Evolutionary conservation across 176 grass and related monocot species (phyloP), one percentile per base, ranked within the genome.

Genomic region (Microstegium vimineum): DNA sequence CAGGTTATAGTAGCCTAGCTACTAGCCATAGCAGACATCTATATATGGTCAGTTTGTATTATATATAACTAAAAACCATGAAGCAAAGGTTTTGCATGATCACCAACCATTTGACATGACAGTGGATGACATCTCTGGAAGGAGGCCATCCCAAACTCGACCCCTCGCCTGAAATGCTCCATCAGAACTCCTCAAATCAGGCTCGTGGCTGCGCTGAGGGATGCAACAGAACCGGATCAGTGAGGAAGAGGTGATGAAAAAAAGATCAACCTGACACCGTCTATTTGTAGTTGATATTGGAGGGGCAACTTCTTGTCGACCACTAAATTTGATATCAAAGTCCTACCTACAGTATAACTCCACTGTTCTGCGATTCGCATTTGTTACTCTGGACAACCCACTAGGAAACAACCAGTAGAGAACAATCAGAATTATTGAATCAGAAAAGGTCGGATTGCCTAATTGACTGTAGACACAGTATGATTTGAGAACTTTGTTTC

Each of bases 81-180:
- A 61, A 8, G 75, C 41, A 62, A 76, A 62, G 65, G n/a, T 10
- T 46, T 71, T 36, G 62, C 32, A 79, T 34, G 57, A 78, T 77
- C 86, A 92, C 91, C 89, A 74, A 92, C 91, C 89, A 74, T 78
- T 82, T 89, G 83, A 79, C 79, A 81, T 0, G 86, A 87, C 68
- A 94, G 17, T 1, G 91, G 87, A 70, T 84, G 89, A 71, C 91
- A 87, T 74, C 84, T 91, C 42, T 89, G 87, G 76, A 89, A 85
- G 37, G 87, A 76, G 47, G 88, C 74, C 74, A 69, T 82, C 76
- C 91, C 91, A 71, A 91, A 76, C 84, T 91, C 88, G 17, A 90
- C 81, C 38, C 89, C 87, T 66, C 42, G 94, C 84, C 76, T 90
- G 66, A 89, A 85, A 40, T 88, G 78, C 51, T 94, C 94, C 94